Base-by-base conservation (phyloP, 2,329 filamentous ascomycete species). In the Nemania bipapillata region DNA sequence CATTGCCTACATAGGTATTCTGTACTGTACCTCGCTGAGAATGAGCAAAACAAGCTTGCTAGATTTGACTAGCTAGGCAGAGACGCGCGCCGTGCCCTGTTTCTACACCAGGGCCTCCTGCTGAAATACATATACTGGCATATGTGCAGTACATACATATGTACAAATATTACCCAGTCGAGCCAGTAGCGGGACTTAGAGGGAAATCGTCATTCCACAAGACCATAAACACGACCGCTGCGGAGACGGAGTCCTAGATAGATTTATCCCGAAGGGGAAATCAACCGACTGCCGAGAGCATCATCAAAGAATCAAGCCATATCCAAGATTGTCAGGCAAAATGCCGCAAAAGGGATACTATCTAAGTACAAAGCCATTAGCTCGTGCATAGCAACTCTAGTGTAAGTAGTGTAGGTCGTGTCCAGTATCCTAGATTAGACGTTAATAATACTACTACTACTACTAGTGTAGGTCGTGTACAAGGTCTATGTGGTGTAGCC, bases 281-380 rank as follows among this genome's bases (percentile, higher is more conserved):
- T 26, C 62, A 65, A 26, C 45, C 26, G 50, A 53, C 32, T 68
- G 35, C 64, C 64, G 58, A 63, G 52, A 66, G n/a, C 26, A 40
- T 61, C 26, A 40, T 55, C 45, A 45, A 42, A 26, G 30, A 57
- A 57, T 57, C 52, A 61, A 55, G 63, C 53, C 47, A 55, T 30
- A 22, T 35, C 57, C 24, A 32, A 58, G 63, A 63, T 69, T 35
- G 58, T 24, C 35, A 28, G 45, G 7, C 53, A 63, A 65, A 62
- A 66, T 69, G 24, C 62, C 57, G 58, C 57, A 62, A 57, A 35
- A 11, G 20, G 49, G 40, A 57, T 20, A 32, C 9, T n/a, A n/a
- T 9, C 30, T 32, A 17, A 28, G 8, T 53, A 32, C 28, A 53
- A 54, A 26, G 8, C n/a, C 9, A 53, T 54, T 59, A 59, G 59